Conservation (phyloP, 148 eudicot species). For the Diospyros lotus region DNA sequence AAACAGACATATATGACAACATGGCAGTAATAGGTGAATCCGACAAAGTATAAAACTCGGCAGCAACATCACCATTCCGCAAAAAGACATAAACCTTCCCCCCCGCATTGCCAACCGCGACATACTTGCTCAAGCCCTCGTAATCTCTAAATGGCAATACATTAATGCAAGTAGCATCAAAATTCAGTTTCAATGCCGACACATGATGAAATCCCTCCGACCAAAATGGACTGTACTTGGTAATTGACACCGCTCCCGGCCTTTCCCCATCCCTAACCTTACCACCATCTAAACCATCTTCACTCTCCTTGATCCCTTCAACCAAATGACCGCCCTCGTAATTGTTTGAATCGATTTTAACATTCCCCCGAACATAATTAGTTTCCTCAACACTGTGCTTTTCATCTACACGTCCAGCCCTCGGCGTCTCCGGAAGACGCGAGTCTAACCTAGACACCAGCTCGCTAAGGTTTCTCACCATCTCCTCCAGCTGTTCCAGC, state of each 20-base stretch:
- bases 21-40: conserved; percentile 59
- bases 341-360: conserved; percentile 6
- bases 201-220: conserved; percentile 79
- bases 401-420: conserved; percentile 14
- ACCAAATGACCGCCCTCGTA: not conserved
- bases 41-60: conserved; percentile 45
- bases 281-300: conserved; percentile 10
- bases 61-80: conserved; percentile 62
- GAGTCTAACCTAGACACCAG: conserved; percentile 74
- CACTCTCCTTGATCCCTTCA: conserved; percentile 16
- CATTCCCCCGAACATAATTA: not conserved
- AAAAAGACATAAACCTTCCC: conserved; percentile 64
- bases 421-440: conserved; percentile 18
- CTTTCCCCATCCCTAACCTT: conserved; percentile 20
- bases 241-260: conserved; percentile 37
- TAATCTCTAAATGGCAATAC: conserved; percentile 68
- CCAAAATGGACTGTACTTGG: conserved; percentile 77
- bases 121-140: conserved; percentile 77
- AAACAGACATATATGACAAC: conserved; percentile 60
- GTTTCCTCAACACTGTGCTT: not conserved
- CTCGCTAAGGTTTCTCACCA: conserved; percentile 56
- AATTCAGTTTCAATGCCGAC: conserved; percentile 70
- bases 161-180: conserved; percentile 55
- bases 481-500: conserved; percentile 65
- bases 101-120: conserved; percentile 70